Base-by-base conservation (phyloP, 208 protist species). In the Acanthamoeba royreba region DNA sequence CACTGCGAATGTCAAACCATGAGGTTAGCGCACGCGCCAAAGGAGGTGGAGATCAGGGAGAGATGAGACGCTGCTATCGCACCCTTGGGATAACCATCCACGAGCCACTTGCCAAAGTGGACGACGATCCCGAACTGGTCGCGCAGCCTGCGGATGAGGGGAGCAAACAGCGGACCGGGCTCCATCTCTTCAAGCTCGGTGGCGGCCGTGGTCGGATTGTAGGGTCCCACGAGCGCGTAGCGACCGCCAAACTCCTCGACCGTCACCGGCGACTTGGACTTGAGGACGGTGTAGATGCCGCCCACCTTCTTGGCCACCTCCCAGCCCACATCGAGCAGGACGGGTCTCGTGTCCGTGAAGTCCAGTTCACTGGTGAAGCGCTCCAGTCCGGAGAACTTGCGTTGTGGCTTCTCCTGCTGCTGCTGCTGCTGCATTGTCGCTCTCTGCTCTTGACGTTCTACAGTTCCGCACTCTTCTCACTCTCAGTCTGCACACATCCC, bases 211-310 rank as follows among this genome's bases (percentile, higher is more conserved):
- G 93, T 35, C 40, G 93, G 28, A 66, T 95, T 95, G 46, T 96
- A 96, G 53, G 94, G 95, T 8, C 95, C 95, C 35, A 97, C 88
- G 28, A 95, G 69, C 46, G 92, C 88, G 61, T 93, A 95, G 86
- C 93, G 91, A 19, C 95, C 96, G 31, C 94, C 96, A 19, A 93
- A 88, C 45, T 91, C 83, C 31, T 49, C 47, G 52, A 93, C 92
- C 1, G 90, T 95, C 9, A 53, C 46, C 17, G 95, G 95, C 33
- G 96, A 93, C 93, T 98, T 98, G 13, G 95, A 92, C 53, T 93
- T 94, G 74, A 98, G 90, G 15, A 98, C 97, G 13, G 96, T 98
- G 85, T 98, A 97, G 79, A 98, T 97, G 74, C 97, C 97, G 74
- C 97, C 97, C 5, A 97, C 95, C 58, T 97, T 97, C 90, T 97